Evolutionary conservation across 1,139 yeast genomes (phyloP), one percentile per base, ranked within the genome.

Genomic region (Trichomonascaceae sp.): DNA sequence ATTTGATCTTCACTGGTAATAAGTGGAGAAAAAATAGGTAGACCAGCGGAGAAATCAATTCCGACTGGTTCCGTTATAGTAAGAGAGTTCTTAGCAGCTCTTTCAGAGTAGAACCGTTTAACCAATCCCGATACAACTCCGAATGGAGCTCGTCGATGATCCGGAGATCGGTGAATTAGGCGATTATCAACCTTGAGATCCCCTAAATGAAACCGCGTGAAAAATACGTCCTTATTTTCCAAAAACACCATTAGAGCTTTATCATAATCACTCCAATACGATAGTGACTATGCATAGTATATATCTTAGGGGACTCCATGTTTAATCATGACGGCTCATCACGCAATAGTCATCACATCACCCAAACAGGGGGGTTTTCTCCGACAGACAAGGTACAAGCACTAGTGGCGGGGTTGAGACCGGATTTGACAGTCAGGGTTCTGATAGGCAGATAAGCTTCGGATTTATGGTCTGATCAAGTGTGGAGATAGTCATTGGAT

Each of bases 161-260:
- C 80, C 55, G 79, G 70, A 15, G 85, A 84, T 1, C 83, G 75
- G 60, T 70, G 68, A 1, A 70, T 81, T 12, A 80, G 61, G 55
- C 81, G 68, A 63, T 79, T 72, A 38, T 63, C 48, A 38, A 69
- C 60, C 15, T 55, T 55, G 17, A 56, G 18, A 24, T 27, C 22
- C n/a, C 24, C 22, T 19, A 48, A 17, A 39, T 17, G 45, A 2
- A 48, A 32, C n/a, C 30, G 19, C 2, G 50, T 30, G 38, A 41
- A 48, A n/a, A 39, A 39, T 4, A 32, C 45, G 36, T 48, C 50
- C 17, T 39, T 48, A 30, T 41, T 32, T 12, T 22, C 19, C 27
- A 39, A 38, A 24, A 48, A 48, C 15, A 48, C 50, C 50, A 48
- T 48, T 39, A 13, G 24, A n/a, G 3, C n/a, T 39, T 19, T 36